A percentile compares a stretch with the other conserved stretches of the same genome.
These are phyloP conservation scores for Aspergillus sp. DNA, from an alignment of 2,329 filamentous ascomycete species.

Conservation along the genomic window DNA sequence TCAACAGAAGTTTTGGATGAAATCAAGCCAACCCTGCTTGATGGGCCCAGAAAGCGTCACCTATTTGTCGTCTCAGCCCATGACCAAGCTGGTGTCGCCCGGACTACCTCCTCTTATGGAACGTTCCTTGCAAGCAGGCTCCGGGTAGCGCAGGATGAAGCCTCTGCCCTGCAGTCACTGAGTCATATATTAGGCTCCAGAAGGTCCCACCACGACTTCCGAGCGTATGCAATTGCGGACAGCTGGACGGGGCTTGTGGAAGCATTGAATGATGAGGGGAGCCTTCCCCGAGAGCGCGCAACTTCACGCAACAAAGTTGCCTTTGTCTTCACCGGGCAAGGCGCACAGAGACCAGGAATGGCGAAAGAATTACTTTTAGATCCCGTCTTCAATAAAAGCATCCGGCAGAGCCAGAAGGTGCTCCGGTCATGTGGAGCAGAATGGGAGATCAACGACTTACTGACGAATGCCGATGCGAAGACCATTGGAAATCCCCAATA, in stretches of 20 bases:
- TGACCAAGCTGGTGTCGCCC: conserved; percentile 15
- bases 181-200: no score
- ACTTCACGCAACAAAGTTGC: conserved; percentile 6
- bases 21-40: background rate
- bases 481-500: conserved; percentile 2
- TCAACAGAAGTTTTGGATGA: conserved; percentile 1
- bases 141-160: no score
- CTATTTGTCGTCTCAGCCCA: conserved; percentile 23
- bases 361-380: conserved; percentile 8
- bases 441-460: conserved; percentile 6
- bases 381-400: conserved; percentile 2
- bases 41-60: background rate
- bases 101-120: conserved; percentile 25
- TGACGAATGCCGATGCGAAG: conserved; percentile 8
- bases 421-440: no score
- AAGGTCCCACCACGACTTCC: conserved; percentile 28
- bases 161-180: no score
- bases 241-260: conserved; percentile 15
- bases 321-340: conserved; percentile 25
- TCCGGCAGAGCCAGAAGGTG: no score
- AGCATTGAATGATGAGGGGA: conserved; percentile 11
- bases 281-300: conserved; percentile 1
- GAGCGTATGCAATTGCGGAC: conserved; percentile 19
- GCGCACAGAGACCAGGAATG: conserved; percentile 18
- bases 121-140: no score